Base-by-base conservation (phyloP, 352 stramenopile species). In the Pythium phragmitis region DNA sequence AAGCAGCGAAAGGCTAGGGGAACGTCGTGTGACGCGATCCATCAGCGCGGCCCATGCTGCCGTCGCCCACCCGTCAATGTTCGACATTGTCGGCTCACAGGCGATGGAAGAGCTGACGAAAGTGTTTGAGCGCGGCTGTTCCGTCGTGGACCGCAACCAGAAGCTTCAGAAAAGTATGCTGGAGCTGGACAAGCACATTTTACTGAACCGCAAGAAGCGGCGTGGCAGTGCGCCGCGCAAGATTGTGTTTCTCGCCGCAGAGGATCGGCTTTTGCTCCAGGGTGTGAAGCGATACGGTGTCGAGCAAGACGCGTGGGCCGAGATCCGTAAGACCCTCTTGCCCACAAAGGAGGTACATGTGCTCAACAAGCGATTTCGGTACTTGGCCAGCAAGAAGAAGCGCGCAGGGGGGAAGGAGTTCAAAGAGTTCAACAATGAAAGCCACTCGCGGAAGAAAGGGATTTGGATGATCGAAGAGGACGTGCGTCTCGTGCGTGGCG, bases 41-140 rank as follows among this genome's bases (percentile, higher is more conserved):
- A 69, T 95, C 39, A 92, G 75, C 3, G 83, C 87, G 3, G 87
- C 87, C 4, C 85, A 92, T 64, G 85, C 87, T 3, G 87, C 87
- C 0, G 79, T 95, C 17, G 77, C 80, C 3, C 84, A 93, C 47
- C 87, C 87, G 17, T 94, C 85, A 7, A 95, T 95, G 84, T 95
- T 94, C 66, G 87, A 95, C 48, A 68, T 95, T 53, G 80, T 92
- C 2, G 81, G 81, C 4, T 84, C 83, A 0, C 79, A 90, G 47
- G 73, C 78, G 0, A 64, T 90, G 1, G 75, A 88, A 13, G 63
- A 87, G n/a, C 56, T 95, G 9, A 78, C 77, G 1, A 61, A 67
- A 11, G 55, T 39, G 2, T 89, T 93, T 60, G 67, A 58, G 4
- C 67, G 59, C 19, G 66, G 68, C 1, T 91, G 80, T 33, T 79